Conservation (phyloP, 2,329 filamentous ascomycete genomes). For the Sodiomyces alkalinus region DNA sequence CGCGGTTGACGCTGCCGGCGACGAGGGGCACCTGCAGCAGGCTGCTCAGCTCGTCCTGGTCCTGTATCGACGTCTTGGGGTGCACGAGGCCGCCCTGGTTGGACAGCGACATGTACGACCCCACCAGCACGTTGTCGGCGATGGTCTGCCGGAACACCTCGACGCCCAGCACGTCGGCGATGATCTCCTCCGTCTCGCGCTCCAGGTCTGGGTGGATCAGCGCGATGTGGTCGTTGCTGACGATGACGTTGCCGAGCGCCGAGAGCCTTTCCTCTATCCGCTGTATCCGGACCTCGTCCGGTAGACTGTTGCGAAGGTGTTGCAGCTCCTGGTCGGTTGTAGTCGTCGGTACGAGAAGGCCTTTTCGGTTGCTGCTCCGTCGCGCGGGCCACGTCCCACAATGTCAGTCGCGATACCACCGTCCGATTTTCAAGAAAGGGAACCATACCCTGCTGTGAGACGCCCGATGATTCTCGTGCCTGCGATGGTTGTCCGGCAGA, state of each 20-base stretch:
- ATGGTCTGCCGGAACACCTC: conserved; percentile 91
- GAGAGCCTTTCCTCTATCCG: conserved; percentile 95
- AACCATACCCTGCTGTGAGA: conserved; percentile 69
- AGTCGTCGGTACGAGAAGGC: conserved; percentile 86
- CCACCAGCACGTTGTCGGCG: conserved; percentile 91
- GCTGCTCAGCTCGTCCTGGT: conserved; percentile 92
- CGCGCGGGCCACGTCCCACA: too few species aligned
- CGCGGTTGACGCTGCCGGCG: conserved; percentile 84
- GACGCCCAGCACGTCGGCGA: conserved; percentile 82
- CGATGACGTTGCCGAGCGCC: conserved; percentile 93
- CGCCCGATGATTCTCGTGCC: conserved; percentile 93
- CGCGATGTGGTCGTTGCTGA: conserved; percentile 90
- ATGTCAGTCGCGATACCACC: too few species aligned
- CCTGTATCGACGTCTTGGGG: conserved; percentile 90
- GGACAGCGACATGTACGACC: conserved; percentile 88
- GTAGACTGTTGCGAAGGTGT: conserved; percentile 88
- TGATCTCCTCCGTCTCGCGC: conserved; percentile 96
- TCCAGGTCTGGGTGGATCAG: conserved; percentile 93
- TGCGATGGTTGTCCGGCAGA: conserved; percentile 91
- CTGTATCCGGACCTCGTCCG: conserved; percentile 85
- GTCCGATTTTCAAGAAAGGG: too few species aligned
- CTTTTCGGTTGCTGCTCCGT: conserved; percentile 86
- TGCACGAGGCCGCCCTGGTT: conserved; percentile 96
- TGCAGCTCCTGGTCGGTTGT: conserved; percentile 97
- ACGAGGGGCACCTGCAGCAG: conserved; percentile 92